A percentile compares a stretch with the other conserved stretches of the same genome.
Conservation (phyloP, 2,329 filamentous ascomycete genomes). For the Pseudogymnoascus sp. region DNA sequence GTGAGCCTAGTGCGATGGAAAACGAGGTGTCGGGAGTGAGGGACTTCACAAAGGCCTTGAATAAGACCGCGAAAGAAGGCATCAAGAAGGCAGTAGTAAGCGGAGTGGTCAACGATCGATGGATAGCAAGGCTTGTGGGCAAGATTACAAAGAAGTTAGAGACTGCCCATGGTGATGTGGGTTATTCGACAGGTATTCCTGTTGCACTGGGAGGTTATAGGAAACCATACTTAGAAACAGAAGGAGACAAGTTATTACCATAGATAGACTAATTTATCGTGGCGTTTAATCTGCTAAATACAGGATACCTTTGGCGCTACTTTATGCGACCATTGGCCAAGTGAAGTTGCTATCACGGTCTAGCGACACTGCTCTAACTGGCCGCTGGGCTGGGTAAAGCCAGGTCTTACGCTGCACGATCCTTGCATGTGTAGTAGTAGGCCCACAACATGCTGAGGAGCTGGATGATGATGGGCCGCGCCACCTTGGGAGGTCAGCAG, state of each 20-base stretch:
- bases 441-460: no score
- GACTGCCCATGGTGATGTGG: conserved; percentile 40
- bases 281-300: not conserved
- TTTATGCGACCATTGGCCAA: not conserved
- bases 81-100: conserved; percentile 38
- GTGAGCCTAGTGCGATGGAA: conserved; percentile 27
- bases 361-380: not conserved
- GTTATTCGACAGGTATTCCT: conserved; percentile 40
- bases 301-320: not conserved
- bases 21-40: conserved; percentile 24
- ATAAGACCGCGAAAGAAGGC: conserved; percentile 32
- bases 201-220: conserved; percentile 24
- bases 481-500: not conserved
- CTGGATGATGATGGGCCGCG: not conserved
- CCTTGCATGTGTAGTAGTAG: not conserved
- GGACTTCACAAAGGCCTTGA: conserved; percentile 25
- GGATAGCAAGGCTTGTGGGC: conserved; percentile 45
- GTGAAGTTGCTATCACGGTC: not conserved
- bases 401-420: not conserved
- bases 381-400: not conserved
- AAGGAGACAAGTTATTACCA: conserved; percentile 20
- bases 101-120: conserved; percentile 42
- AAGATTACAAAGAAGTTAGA: conserved; percentile 41
- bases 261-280: conserved; percentile 3
- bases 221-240: conserved; percentile 8